These are phyloP conservation scores for Lindgomyces ingoldianus DNA, from an alignment of 495 filamentous ascomycete genomes.

Conservation along the genomic window DNA sequence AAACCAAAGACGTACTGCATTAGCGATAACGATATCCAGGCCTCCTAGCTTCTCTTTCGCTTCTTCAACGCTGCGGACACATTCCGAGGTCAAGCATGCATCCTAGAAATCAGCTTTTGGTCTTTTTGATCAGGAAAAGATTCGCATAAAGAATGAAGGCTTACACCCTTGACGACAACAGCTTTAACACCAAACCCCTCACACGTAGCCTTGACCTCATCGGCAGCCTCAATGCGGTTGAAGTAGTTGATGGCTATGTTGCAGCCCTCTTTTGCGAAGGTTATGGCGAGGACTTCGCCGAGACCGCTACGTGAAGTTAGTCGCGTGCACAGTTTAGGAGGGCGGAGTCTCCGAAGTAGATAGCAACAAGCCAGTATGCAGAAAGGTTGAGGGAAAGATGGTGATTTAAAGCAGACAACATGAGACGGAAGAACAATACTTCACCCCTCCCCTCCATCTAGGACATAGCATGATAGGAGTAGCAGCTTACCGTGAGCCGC, in stretches of 20 bases:
- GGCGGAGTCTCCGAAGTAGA: not conserved
- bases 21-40: conserved; percentile 69
- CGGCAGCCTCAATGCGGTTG: conserved; percentile 55
- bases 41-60: conserved; percentile 63
- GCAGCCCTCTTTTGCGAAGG: conserved; percentile 66
- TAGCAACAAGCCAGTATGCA: not conserved
- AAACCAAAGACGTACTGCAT: conserved; percentile 57
- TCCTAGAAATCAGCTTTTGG: conserved; percentile 50
- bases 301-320: conserved; percentile 55
- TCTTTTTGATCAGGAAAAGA: not conserved
- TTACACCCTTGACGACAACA: conserved; percentile 60
- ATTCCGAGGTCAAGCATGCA: conserved; percentile 58
- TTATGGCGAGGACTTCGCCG: conserved; percentile 61
- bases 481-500: conserved; percentile 60
- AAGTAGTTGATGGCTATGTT: conserved; percentile 74
- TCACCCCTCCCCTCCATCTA: too few species aligned
- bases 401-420: not conserved
- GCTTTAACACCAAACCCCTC: conserved; percentile 57
- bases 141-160: conserved; percentile 19
- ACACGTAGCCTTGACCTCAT: conserved; percentile 56
- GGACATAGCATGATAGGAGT: not conserved
- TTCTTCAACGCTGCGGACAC: conserved; percentile 55
- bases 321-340: not conserved
- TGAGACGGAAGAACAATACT: not conserved
- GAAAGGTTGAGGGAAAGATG: not conserved